These are phyloP conservation scores for Pythium chondricola DNA, from an alignment of 352 stramenopile species.

Conservation along the genomic window DNA sequence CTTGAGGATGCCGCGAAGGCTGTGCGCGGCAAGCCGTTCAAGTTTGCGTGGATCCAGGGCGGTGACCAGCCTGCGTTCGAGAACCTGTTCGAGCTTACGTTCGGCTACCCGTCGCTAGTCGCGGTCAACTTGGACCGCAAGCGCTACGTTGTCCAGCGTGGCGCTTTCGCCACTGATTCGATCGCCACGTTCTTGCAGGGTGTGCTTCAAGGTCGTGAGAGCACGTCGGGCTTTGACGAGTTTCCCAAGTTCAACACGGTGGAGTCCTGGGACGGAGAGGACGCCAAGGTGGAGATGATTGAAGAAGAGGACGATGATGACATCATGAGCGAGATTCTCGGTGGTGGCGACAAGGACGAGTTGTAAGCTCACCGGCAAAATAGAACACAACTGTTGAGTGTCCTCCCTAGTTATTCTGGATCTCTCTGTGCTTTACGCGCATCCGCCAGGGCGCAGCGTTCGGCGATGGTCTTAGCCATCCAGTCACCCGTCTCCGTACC, in stretches of 20 bases:
- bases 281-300: slow-evolving; percentile 62
- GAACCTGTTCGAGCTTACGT: slow-evolving; percentile 82
- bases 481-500: slow-evolving; percentile 3
- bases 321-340: slow-evolving; percentile 84
- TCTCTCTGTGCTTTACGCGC: slow-evolving; percentile 3
- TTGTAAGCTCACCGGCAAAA: slow-evolving; percentile 33
- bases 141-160: slow-evolving; percentile 76
- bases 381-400: not conserved
- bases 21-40: slow-evolving; percentile 87
- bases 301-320: slow-evolving; percentile 83
- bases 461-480: slow-evolving; percentile 16
- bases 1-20: slow-evolving; percentile 79
- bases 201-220: slow-evolving; percentile 63
- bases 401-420: not conserved
- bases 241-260: slow-evolving; percentile 62
- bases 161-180: slow-evolving; percentile 54
- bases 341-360: slow-evolving; percentile 64
- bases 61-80: slow-evolving; percentile 84
- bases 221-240: slow-evolving; percentile 52
- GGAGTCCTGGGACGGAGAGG: slow-evolving; percentile 75
- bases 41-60: slow-evolving; percentile 89
- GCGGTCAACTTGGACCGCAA: slow-evolving; percentile 86
- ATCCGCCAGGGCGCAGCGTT: slow-evolving; percentile 10
- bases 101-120: slow-evolving; percentile 88
- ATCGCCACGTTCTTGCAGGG: slow-evolving; percentile 72